Evolutionary conservation across 2,329 filamentous ascomycete genomes (phyloP).

Genomic region (Pseudogymnoascus sp.): DNA sequence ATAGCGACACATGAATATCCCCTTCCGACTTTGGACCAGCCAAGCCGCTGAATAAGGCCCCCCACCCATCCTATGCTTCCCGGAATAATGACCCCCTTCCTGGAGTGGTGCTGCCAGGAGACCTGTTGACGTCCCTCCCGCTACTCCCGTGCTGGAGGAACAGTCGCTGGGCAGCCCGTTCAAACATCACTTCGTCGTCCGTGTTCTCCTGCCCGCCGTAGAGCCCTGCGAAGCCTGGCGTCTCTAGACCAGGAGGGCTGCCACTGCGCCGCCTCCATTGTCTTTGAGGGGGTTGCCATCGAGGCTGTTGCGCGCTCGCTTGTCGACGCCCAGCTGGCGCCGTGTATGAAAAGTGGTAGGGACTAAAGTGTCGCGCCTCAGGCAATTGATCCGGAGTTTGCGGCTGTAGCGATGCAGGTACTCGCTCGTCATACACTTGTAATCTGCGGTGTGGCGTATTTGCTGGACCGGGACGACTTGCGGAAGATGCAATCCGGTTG

Average conservation of each 20-base stretch:
- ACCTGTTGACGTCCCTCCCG: neutral
- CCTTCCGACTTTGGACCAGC: neutral
- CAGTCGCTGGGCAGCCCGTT: slow-evolving; percentile 26
- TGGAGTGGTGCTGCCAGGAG: slow-evolving; percentile 6
- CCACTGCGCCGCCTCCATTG: slow-evolving; percentile 26
- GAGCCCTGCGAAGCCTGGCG: slow-evolving; percentile 41
- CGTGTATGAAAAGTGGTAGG: slow-evolving; percentile 39
- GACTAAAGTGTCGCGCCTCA: slow-evolving; percentile 42
- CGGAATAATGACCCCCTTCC: neutral
- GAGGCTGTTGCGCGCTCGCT: neutral
- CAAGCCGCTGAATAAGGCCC: neutral
- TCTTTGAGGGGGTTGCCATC: slow-evolving; percentile 8
- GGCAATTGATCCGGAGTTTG: slow-evolving; percentile 46
- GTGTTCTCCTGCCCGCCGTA: slow-evolving; percentile 46
- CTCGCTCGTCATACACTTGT: slow-evolving; percentile 42
- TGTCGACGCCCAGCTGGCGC: slow-evolving; percentile 32
- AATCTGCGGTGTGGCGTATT: slow-evolving; percentile 28
- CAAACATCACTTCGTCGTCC: slow-evolving; percentile 37
- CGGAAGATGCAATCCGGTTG: slow-evolving; percentile 16
- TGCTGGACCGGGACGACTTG: slow-evolving; percentile 16
- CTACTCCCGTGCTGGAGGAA: slow-evolving; percentile 13
- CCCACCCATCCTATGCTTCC: neutral
- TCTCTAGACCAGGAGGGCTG: slow-evolving; percentile 36
- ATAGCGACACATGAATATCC: neutral
- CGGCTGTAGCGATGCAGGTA: slow-evolving; percentile 41